Percentiles rank a stretch among this genome's conserved stretches.
Conservation (phyloP, 73 alveolate species). For the Paramecium pentaurelia region DNA sequence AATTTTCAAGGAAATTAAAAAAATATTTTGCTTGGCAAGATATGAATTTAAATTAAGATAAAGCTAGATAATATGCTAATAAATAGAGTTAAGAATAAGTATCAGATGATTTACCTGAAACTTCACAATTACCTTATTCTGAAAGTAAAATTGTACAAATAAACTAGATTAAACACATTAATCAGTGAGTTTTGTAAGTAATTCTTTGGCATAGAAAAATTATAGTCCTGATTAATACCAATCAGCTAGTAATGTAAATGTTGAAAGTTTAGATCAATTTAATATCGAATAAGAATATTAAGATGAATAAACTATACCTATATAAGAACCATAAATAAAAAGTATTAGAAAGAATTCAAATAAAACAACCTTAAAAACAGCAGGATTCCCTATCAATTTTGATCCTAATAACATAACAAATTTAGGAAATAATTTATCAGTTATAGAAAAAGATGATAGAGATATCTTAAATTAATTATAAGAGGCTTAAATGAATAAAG, state of each 20-base stretch:
- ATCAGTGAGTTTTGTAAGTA: conserved; percentile 8
- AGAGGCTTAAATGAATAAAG: background rate
- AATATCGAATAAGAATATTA: background rate
- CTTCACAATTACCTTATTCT: conserved; percentile 12
- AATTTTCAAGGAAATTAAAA: background rate
- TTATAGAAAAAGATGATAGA: background rate
- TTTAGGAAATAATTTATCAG: background rate
- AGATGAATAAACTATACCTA: background rate
- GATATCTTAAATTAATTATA: background rate
- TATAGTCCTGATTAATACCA: background rate
- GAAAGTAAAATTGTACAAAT: background rate
- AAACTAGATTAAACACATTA: conserved; percentile 5
- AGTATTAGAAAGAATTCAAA: conserved; percentile 10
- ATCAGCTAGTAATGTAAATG: background rate
- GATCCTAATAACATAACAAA: background rate
- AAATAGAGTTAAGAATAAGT: background rate
- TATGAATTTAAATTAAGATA: background rate
- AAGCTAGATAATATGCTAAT: background rate
- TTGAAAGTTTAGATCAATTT: background rate
- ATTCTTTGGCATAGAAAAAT: background rate
- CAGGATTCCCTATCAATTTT: background rate
- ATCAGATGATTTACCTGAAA: background rate
- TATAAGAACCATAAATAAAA: background rate
- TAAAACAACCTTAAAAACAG: conserved; percentile 18
- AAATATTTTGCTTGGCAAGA: background rate